Evolutionary conservation across 495 filamentous ascomycete genomes (phyloP).

Genomic region (Daldinia childiae): DNA sequence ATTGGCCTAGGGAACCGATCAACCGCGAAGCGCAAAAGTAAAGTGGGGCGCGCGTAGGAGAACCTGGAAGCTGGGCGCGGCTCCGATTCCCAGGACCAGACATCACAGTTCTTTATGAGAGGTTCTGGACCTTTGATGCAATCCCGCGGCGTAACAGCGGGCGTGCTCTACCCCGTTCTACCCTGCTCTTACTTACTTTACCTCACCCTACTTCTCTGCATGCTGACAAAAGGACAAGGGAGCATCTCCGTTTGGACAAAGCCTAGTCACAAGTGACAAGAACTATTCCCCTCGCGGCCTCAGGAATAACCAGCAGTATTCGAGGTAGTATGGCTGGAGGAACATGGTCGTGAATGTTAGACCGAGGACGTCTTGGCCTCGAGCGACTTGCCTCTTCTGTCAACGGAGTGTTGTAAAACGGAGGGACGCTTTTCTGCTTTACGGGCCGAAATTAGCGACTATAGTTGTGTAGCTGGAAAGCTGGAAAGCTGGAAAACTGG

Average conservation of each 20-base stretch:
- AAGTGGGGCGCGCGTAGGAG: conserved; percentile 14
- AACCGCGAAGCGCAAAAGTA: neutral
- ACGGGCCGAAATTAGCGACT: conserved; percentile 37
- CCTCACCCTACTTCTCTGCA: neutral
- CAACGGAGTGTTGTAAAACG: conserved; percentile 29
- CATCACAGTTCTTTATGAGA: neutral
- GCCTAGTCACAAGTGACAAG: neutral
- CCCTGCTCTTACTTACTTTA: neutral
- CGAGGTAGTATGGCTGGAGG: conserved; percentile 20
- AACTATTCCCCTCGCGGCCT: conserved; percentile 12
- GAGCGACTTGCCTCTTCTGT: conserved; percentile 28
- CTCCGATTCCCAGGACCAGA: conserved; percentile 27
- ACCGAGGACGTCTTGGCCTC: conserved; percentile 27
- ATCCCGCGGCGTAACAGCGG: conserved; percentile 10
- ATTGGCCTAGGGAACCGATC: conserved; percentile 6
- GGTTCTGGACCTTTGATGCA: conserved; percentile 19
- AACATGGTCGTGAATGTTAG: conserved; percentile 12
- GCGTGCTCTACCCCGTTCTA: neutral
- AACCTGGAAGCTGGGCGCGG: conserved; percentile 26
- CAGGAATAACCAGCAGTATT: conserved; percentile 10
- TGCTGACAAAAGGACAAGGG: conserved; percentile 30
- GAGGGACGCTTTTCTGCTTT: conserved; percentile 7
- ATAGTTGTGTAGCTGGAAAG: neutral
- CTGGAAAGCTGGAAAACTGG: neutral
- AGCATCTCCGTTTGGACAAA: conserved; percentile 25